Evolutionary conservation across 345 rosid species (phyloP).

Genomic region (Murraya koenigii): DNA sequence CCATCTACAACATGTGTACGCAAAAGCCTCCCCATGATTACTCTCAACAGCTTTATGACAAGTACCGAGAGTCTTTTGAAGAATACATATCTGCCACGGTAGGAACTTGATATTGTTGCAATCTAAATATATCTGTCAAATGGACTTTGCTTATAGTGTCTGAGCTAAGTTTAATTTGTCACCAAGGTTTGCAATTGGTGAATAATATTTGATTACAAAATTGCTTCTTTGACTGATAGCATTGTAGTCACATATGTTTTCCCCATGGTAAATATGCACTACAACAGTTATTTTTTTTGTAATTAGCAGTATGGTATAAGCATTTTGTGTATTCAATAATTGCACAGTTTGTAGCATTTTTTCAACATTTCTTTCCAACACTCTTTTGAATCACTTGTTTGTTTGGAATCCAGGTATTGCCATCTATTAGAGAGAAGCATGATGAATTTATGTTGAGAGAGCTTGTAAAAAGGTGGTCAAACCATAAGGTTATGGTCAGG

Average conservation of each 20-base stretch:
- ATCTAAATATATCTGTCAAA: background rate
- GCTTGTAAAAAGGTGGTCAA: conserved; percentile 55
- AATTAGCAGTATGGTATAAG: background rate
- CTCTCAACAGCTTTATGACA: conserved; percentile 67
- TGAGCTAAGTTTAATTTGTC: background rate
- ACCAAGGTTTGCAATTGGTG: background rate
- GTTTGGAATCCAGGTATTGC: conserved; percentile 38
- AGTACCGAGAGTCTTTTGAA: conserved; percentile 53
- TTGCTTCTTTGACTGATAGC: background rate
- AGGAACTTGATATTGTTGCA: background rate
- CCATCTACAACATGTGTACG: conserved; percentile 69
- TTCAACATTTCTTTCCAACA: background rate
- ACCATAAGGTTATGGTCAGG: conserved; percentile 56
- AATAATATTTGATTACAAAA: background rate
- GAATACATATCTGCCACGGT: conserved; percentile 53
- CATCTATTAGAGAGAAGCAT: conserved; percentile 52
- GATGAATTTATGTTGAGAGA: conserved; percentile 64
- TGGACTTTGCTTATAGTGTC: background rate
- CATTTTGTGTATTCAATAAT: background rate
- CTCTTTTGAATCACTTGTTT: background rate
- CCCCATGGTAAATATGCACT: background rate
- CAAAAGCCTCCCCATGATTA: conserved; percentile 67
- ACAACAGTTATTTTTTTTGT: background rate
- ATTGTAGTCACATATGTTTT: background rate
- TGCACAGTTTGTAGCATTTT: background rate